phyloP scores from a whole-genome alignment of 345 rosid species.

The Nephelium lappaceum region DNA sequence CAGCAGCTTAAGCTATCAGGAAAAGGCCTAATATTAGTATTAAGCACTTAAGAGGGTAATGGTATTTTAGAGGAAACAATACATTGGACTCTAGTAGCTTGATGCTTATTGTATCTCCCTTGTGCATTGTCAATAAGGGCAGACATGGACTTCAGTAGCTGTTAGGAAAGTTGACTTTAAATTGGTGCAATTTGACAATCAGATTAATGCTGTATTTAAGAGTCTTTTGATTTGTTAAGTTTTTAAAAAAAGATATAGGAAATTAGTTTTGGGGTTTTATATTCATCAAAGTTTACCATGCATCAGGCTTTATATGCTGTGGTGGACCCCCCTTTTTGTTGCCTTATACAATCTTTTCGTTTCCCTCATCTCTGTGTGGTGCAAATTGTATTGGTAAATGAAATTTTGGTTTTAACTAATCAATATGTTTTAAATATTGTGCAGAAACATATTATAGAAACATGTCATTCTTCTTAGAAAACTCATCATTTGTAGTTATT shows the following conservation, averaged over 20 bases:
- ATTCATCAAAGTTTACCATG: not conserved
- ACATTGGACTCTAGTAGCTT: not conserved
- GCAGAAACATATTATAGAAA: slow-evolving; percentile 5
- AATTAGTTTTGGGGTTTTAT: not conserved
- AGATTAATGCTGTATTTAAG: slow-evolving; percentile 2
- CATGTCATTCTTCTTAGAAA: not conserved
- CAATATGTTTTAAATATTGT: not conserved
- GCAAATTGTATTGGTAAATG: not conserved
- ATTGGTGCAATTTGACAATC: not conserved
- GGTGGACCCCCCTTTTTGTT: not conserved
- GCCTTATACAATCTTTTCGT: not conserved
- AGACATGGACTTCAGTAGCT: too few relatives aligned
- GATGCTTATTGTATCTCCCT: not conserved
- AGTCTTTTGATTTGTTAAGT: not conserved
- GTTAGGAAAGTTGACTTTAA: not conserved
- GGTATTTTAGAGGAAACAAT: not conserved
- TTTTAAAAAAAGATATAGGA: not conserved
- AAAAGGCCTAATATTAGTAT: not conserved
- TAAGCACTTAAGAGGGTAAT: not conserved
- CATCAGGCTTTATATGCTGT: not conserved
- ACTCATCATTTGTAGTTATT: not conserved
- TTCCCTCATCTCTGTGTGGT: not conserved
- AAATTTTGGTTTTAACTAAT: not conserved
- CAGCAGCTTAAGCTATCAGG: not conserved
- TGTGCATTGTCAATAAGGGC: not conserved